Base-by-base conservation (phyloP, 108 stramenopile species). In the Chaetoceros muelleri region DNA sequence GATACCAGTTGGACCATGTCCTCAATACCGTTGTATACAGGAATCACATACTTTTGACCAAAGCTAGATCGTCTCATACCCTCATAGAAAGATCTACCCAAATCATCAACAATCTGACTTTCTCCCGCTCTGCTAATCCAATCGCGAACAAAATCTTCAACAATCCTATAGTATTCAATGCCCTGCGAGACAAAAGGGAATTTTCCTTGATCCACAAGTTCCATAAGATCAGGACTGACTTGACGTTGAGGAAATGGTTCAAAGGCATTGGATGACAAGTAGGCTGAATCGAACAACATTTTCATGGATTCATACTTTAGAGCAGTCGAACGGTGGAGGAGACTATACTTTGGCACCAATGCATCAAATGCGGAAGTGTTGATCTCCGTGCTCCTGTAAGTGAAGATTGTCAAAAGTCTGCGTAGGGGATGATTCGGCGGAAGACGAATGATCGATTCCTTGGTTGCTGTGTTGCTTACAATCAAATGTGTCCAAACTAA, bases 401-500 rank as follows among this genome's bases (percentile, higher is more conserved):
- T 22, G 5, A 19, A 19, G n/a, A 22, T 49, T 22, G 22, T 22
- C 7, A 49, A 7, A 17, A 22, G 48, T 19, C 48, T 49, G 3
- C n/a, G 48, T 7, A 22, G 20, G 3, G n/a, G 48, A 19, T 49
- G 20, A 5, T 22, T 19, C 3, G 22, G 48, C 5, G 20, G 48
- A 17, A 49, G n/a, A 49, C n/a, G 48, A 18, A 57, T 7, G 18
- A 30, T 57, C 7, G 13, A 19, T 20, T 44, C 55, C 19, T 46
- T 44, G 16, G 58, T 59, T 21, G 27, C 26, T 13, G n/a, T 22
- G 48, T 59, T 59, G 20, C 24, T 26, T 5, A 47, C 24, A 7
- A 59, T 17, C 17, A 62, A 24, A 26, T 62, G 61, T 1, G 61
- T 40, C 61, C 61, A 62, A 3, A 44, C 3, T 13, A 62, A 53